These are phyloP conservation scores for Myriosclerotinia curreyana DNA, from an alignment of 2,329 filamentous ascomycete species.

Conservation along the genomic window DNA sequence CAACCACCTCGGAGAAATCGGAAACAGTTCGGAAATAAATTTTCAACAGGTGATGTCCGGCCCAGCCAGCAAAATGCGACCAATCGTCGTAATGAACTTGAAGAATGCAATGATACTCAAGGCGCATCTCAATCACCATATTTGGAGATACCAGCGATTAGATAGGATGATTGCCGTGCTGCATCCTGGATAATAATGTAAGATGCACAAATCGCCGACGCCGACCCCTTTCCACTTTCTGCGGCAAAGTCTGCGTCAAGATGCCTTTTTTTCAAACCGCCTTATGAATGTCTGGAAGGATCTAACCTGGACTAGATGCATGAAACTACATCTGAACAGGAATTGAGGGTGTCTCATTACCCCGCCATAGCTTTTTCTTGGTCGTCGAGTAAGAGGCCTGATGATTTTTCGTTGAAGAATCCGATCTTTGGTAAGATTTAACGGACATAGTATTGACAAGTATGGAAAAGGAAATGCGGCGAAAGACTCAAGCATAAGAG, in stretches of 20 bases:
- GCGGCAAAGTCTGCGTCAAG: background rate
- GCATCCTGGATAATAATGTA: background rate
- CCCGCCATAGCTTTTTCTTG: background rate
- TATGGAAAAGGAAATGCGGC: background rate
- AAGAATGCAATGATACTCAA: constrained; percentile 8
- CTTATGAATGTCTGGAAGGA: too few relatives aligned
- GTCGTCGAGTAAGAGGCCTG: background rate
- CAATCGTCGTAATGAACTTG: background rate
- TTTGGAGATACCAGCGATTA: background rate
- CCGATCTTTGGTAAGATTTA: background rate
- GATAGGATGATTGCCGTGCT: background rate
- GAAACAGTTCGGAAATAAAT: background rate
- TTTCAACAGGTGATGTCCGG: background rate
- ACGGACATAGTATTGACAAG: background rate
- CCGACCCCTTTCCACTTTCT: constrained; percentile 4
- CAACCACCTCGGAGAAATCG: background rate
- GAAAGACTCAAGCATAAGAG: background rate
- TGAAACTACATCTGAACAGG: background rate
- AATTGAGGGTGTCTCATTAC: background rate
- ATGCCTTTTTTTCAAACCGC: background rate
- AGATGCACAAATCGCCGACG: background rate
- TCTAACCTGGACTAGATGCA: too few relatives aligned
- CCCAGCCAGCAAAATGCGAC: background rate
- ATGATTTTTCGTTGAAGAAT: background rate
- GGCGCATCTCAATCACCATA: background rate